Evolutionary conservation across 345 rosid species (phyloP).

Genomic region (Firmiana major): DNA sequence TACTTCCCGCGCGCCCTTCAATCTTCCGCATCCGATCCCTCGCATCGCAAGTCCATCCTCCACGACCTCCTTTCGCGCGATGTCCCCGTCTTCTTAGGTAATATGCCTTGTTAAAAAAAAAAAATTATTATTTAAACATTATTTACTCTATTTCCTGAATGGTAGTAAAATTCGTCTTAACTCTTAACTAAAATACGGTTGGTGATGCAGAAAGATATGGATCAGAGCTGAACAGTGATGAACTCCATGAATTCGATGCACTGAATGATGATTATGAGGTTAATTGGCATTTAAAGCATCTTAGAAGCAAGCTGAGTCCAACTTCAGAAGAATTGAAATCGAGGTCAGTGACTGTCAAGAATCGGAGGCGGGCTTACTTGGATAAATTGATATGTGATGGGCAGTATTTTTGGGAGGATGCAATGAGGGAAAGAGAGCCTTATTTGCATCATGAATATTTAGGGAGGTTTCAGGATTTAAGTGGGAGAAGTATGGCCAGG

Average conservation of each 20-base stretch:
- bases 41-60: constrained; percentile 76
- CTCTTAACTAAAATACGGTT: background rate
- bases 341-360: constrained; percentile 68
- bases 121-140: too few species aligned
- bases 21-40: constrained; percentile 42
- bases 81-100: constrained; percentile 83
- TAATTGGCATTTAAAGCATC: constrained; percentile 75
- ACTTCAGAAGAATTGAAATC: constrained; percentile 57
- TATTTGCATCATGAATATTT: constrained; percentile 92
- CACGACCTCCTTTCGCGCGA: constrained; percentile 85
- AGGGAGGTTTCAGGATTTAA: constrained; percentile 89
- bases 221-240: constrained; percentile 50
- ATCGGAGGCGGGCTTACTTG: constrained; percentile 77
- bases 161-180: background rate
- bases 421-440: constrained; percentile 96
- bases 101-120: too few species aligned
- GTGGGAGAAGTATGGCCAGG: constrained; percentile 77
- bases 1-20: constrained; percentile 84
- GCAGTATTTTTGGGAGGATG: constrained; percentile 84
- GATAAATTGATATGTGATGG: constrained; percentile 62
- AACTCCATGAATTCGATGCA: constrained; percentile 61
- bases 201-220: constrained; percentile 69
- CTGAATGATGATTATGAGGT: constrained; percentile 69
- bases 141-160: too few species aligned
- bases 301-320: constrained; percentile 63